Conservation (phyloP, 495 filamentous ascomycete genomes). For the Penicillium malachiteum region DNA sequence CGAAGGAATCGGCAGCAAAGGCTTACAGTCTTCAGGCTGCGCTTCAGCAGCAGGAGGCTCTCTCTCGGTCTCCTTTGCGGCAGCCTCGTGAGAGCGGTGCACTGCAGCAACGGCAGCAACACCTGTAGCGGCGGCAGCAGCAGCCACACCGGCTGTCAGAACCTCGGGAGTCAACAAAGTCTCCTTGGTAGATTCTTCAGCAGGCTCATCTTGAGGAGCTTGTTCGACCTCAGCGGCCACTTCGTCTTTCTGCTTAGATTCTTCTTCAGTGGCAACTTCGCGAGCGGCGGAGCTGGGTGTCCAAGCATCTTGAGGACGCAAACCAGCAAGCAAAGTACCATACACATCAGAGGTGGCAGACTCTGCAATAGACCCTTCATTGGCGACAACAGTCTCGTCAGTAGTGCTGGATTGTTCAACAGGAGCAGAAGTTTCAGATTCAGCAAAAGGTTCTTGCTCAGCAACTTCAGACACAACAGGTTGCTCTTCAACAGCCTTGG, state of each 20-base stretch:
- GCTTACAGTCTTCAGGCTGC: constrained; percentile 32
- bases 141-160: constrained; percentile 28
- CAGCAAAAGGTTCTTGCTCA: constrained; percentile 9
- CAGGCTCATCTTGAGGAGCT: background rate
- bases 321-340: constrained; percentile 8
- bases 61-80: constrained; percentile 17
- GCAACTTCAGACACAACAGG: background rate
- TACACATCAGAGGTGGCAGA: constrained; percentile 12
- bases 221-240: constrained; percentile 11
- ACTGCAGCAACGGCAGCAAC: constrained; percentile 19
- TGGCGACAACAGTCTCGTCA: constrained; percentile 4
- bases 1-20: constrained; percentile 15
- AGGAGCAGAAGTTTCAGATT: constrained; percentile 10
- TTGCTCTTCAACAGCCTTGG: background rate
- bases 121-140: constrained; percentile 24
- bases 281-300: background rate
- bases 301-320: background rate
- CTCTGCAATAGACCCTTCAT: constrained; percentile 4
- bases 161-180: constrained; percentile 21
- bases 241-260: background rate
- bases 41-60: constrained; percentile 11
- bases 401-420: background rate
- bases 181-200: constrained; percentile 21
- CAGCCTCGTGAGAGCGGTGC: constrained; percentile 12
- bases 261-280: constrained; percentile 12